Conservation (phyloP, 2,329 filamentous ascomycete genomes). For the Sporothrix curviconia region DNA sequence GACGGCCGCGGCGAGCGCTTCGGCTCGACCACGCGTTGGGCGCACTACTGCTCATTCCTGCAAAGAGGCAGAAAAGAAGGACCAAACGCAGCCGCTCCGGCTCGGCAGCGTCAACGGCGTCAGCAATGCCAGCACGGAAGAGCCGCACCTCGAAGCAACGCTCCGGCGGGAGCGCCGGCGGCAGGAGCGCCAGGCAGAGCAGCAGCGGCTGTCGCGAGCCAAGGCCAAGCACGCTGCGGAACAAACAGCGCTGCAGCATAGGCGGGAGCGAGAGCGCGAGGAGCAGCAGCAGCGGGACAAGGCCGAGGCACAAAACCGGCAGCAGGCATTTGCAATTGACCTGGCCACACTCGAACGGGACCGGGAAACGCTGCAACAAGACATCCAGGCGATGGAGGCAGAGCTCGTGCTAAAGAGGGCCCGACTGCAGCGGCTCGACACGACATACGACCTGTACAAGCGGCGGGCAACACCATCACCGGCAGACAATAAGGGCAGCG, state of each 20-base stretch:
- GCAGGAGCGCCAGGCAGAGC: neutral
- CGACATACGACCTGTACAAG: neutral
- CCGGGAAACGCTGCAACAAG: neutral
- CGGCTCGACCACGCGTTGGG: conserved; percentile 5
- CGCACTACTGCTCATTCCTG: conserved; percentile 13
- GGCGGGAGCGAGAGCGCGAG: neutral
- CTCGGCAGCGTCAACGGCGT: too few relatives aligned
- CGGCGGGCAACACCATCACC: too few relatives aligned
- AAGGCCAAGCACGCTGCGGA: neutral
- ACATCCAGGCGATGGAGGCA: neutral
- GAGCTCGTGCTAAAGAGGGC: neutral
- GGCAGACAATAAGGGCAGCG: too few relatives aligned
- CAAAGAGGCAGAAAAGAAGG: neutral
- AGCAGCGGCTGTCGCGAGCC: neutral
- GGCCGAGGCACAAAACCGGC: neutral
- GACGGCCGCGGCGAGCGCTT: neutral
- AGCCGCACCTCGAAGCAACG: neutral
- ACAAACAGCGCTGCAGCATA: neutral
- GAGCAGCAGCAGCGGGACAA: neutral
- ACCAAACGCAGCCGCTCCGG: neutral
- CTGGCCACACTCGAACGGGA: neutral
- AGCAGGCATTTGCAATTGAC: neutral
- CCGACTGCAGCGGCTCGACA: neutral
- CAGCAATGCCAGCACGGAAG: neutral
- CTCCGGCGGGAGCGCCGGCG: neutral